Conservation (phyloP, 129 eudicot genomes). For the Ambrosia trifida region DNA sequence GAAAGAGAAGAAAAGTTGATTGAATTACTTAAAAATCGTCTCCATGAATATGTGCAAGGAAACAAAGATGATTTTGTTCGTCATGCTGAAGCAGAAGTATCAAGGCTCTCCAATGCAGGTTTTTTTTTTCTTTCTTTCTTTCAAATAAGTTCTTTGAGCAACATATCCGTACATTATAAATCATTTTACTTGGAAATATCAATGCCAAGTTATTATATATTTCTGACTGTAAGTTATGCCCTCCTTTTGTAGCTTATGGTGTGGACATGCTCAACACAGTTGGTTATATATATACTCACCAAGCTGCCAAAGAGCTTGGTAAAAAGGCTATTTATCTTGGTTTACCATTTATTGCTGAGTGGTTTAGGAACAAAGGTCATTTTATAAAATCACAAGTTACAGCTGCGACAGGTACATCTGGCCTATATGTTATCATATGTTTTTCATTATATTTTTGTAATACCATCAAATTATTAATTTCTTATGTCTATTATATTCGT, state of each 20-base stretch:
- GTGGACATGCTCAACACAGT: conserved; percentile 94
- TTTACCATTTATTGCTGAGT: conserved; percentile 94
- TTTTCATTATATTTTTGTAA: not conserved
- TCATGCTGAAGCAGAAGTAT: conserved; percentile 85
- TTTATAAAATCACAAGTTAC: conserved; percentile 92
- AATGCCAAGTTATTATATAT: not conserved
- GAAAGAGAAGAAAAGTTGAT: conserved; percentile 92
- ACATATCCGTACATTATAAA: not conserved
- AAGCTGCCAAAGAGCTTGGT: conserved; percentile 94
- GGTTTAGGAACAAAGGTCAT: conserved; percentile 99
- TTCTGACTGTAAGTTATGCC: conserved; percentile 1
- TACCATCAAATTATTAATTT: not conserved
- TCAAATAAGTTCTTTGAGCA: not conserved
- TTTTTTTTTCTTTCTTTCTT: conserved; percentile 15
- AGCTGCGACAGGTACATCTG: conserved; percentile 81
- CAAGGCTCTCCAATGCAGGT: conserved; percentile 93
- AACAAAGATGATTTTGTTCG: conserved; percentile 68
- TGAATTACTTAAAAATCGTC: conserved; percentile 61
- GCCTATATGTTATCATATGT: not conserved
- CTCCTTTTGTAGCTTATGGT: conserved; percentile 78
- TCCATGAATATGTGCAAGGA: conserved; percentile 77
- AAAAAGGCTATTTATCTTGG: conserved; percentile 84
- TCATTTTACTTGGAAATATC: not conserved
- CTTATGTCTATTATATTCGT: not conserved
- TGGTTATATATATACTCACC: conserved; percentile 91